These are phyloP conservation scores for Boletus semigastroideus DNA, from an alignment of 1,284 basidiomycete species.

Conservation along the genomic window DNA sequence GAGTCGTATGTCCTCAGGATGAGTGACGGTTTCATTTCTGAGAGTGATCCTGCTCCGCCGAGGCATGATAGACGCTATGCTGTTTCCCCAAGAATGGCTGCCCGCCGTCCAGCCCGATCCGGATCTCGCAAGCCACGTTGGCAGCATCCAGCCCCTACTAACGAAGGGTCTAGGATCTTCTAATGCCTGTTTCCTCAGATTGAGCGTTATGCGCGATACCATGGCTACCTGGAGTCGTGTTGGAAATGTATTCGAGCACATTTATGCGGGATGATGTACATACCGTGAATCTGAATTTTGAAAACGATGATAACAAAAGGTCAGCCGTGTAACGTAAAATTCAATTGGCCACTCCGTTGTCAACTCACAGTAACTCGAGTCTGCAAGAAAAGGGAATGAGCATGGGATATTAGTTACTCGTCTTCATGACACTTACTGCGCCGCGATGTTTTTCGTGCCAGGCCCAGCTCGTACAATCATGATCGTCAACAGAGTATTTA, in stretches of 20 bases:
- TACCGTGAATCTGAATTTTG: slow-evolving; percentile 39
- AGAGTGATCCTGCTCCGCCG: neutral
- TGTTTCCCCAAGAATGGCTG: neutral
- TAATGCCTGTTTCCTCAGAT: slow-evolving; percentile 31
- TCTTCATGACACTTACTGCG: slow-evolving; percentile 39
- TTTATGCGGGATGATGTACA: neutral
- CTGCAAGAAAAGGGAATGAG: slow-evolving; percentile 21
- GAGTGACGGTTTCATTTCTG: neutral
- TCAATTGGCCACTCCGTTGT: neutral
- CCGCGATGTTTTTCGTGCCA: slow-evolving; percentile 43
- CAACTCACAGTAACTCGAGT: slow-evolving; percentile 45
- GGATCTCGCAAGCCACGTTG: neutral
- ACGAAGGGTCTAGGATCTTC: neutral
- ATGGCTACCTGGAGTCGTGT: slow-evolving; percentile 38
- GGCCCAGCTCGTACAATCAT: slow-evolving; percentile 42
- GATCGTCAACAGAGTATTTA: slow-evolving; percentile 45
- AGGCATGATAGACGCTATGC: neutral
- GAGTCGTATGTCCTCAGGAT: neutral
- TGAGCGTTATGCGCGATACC: slow-evolving; percentile 48
- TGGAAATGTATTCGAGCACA: neutral
- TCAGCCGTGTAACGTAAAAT: neutral
- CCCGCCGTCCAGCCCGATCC: neutral
- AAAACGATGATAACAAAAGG: neutral
- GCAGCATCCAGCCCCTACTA: neutral
- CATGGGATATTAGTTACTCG: neutral